phyloP scores from a whole-genome alignment of 192 early-diverging fungal species.

The Gamsiella multidivaricata region DNA sequence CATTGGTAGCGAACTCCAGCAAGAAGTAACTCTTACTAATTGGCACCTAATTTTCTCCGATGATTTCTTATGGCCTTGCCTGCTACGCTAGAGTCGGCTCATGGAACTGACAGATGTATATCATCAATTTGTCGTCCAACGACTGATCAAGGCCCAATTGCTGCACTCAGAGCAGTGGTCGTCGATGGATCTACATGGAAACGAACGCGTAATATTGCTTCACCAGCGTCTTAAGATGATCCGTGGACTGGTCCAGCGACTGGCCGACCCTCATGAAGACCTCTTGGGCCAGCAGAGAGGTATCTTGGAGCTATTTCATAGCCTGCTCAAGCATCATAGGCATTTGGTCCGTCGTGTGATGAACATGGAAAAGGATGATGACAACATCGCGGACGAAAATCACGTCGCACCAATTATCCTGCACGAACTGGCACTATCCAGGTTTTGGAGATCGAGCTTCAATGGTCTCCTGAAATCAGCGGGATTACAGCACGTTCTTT shows the following conservation, averaged over 20 bases:
- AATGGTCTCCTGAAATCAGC: neutral
- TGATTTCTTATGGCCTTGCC: too few species aligned
- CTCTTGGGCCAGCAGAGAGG: neutral
- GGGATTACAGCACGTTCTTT: constrained; percentile 1
- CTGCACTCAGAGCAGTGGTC: neutral
- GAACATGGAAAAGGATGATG: too few species aligned
- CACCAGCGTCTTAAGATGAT: neutral
- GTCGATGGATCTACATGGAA: neutral
- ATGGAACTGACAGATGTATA: neutral
- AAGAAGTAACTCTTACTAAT: too few species aligned
- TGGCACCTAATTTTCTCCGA: too few species aligned
- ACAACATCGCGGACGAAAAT: too few species aligned
- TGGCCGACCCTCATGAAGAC: neutral
- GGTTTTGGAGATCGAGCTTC: constrained; percentile 8
- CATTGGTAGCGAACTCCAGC: too few species aligned
- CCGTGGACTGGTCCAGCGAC: neutral
- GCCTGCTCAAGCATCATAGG: constrained; percentile 31
- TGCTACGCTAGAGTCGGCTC: constrained; percentile 17
- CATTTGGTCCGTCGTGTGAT: constrained; percentile 22
- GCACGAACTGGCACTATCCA: neutral
- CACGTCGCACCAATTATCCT: constrained; percentile 3
- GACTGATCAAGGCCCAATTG: constrained; percentile 4
- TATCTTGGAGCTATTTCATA: constrained; percentile 26
- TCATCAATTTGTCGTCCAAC: constrained; percentile 13
- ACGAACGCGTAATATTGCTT: neutral